These are phyloP conservation scores for Penicillium polonicum DNA, from an alignment of 2,329 filamentous ascomycete species.

Conservation along the genomic window DNA sequence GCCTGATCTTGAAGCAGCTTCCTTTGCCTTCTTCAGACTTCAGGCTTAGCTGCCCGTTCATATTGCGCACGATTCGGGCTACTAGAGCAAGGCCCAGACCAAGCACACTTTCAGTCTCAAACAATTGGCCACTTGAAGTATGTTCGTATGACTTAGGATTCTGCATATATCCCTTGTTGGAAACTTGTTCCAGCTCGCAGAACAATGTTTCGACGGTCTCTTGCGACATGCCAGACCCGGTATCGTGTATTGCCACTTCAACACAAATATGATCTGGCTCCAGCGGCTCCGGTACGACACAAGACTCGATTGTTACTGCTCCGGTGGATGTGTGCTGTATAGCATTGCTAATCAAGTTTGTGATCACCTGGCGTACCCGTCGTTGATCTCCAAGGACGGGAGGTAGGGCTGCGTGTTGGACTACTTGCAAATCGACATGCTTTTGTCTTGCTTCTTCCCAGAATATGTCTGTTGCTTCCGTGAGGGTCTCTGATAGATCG, in stretches of 20 bases:
- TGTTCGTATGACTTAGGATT: slow-evolving; percentile 22
- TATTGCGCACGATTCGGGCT: slow-evolving; percentile 76
- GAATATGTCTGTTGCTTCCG: slow-evolving; percentile 74
- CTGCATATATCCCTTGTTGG: slow-evolving; percentile 52
- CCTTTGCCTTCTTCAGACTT: slow-evolving; percentile 80
- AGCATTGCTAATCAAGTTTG: slow-evolving; percentile 82
- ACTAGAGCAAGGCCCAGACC: slow-evolving; percentile 82
- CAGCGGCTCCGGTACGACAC: slow-evolving; percentile 50
- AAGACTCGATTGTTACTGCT: slow-evolving; percentile 68
- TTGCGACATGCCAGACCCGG: slow-evolving; percentile 63
- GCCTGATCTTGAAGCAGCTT: slow-evolving; percentile 74
- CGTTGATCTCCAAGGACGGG: slow-evolving; percentile 75
- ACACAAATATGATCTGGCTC: slow-evolving; percentile 58
- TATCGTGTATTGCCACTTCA: slow-evolving; percentile 73
- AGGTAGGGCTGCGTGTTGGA: slow-evolving; percentile 67
- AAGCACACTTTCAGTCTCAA: slow-evolving; percentile 51
- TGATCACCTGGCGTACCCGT: slow-evolving; percentile 75
- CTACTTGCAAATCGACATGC: slow-evolving; percentile 66
- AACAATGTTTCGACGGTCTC: slow-evolving; percentile 60
- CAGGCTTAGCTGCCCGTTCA: slow-evolving; percentile 80
- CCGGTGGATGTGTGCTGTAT: slow-evolving; percentile 73
- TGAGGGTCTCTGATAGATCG: slow-evolving; percentile 66
- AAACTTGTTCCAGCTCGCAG: slow-evolving; percentile 64
- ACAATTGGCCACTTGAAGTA: slow-evolving; percentile 30
- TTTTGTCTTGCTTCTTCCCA: slow-evolving; percentile 74